These are phyloP conservation scores for Phialophora macrospora DNA, from an alignment of 2,329 filamentous ascomycete genomes.

Conservation along the genomic window DNA sequence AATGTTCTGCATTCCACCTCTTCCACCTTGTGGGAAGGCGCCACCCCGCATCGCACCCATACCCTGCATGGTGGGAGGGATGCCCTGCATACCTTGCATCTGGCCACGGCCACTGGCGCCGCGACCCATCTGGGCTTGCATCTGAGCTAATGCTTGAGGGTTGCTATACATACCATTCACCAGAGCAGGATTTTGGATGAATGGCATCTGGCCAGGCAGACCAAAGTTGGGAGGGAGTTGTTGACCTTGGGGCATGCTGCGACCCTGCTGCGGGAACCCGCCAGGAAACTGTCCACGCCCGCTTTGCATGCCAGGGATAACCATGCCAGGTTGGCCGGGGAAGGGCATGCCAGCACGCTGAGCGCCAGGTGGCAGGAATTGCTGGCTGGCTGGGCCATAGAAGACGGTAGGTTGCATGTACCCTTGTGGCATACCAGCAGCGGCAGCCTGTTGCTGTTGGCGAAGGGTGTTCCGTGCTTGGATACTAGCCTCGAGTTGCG, in stretches of 20 bases:
- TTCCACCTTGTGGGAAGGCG: constrained; percentile 51
- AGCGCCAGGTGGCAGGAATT: constrained; percentile 47
- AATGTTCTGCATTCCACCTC: constrained; percentile 49
- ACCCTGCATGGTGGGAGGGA: constrained; percentile 71
- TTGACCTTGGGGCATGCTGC: constrained; percentile 79
- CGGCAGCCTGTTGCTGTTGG: constrained; percentile 95
- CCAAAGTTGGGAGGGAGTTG: constrained; percentile 87
- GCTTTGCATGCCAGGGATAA: constrained; percentile 72
- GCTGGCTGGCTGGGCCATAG: constrained; percentile 73
- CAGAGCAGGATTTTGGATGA: constrained; percentile 66
- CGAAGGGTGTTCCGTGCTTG: constrained; percentile 98
- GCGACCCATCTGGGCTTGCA: constrained; percentile 73
- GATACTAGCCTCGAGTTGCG: constrained; percentile 97
- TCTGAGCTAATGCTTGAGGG: constrained; percentile 56
- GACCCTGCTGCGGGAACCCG: constrained; percentile 80
- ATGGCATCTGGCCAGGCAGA: constrained; percentile 72
- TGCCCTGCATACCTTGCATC: constrained; percentile 70
- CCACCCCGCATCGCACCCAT: constrained; percentile 54
- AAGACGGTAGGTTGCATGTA: constrained; percentile 92
- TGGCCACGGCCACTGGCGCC: constrained; percentile 72
- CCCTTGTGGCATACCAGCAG: constrained; percentile 79
- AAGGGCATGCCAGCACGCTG: constrained; percentile 67
- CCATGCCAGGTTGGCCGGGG: constrained; percentile 59
- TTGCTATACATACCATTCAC: constrained; percentile 73
- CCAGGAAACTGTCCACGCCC: constrained; percentile 84